Evolutionary conservation across 2,329 filamentous ascomycete genomes (phyloP).

Genomic region (Moelleriella libera): DNA sequence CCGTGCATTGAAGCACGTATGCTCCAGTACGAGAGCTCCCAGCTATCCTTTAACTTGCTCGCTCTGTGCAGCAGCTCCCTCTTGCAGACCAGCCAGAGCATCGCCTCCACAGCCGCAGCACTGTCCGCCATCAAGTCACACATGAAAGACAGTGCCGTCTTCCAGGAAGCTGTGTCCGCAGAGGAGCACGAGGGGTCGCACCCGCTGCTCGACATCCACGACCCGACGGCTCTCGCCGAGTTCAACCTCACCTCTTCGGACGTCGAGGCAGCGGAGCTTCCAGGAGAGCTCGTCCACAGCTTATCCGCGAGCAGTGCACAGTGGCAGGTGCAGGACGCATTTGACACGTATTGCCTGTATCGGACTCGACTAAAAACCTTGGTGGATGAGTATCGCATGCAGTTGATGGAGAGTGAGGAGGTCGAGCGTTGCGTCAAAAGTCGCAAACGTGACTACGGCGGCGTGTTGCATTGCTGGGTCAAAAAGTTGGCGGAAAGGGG

Average conservation of each 20-base stretch:
- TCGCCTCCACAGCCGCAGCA: conserved; percentile 27
- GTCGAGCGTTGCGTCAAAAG: conserved; percentile 38
- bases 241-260: conserved; percentile 14
- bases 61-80: conserved; percentile 58
- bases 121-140: conserved; percentile 22
- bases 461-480: conserved; percentile 55
- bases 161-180: conserved; percentile 9
- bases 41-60: conserved; percentile 64
- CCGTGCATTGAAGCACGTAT: conserved; percentile 56
- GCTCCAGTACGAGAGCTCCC: conserved; percentile 46
- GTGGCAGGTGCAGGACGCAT: conserved; percentile 12
- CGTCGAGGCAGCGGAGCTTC: conserved; percentile 10
- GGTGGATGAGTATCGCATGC: conserved; percentile 31
- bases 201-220: conserved; percentile 9
- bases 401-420: conserved; percentile 27
- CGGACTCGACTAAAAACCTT: conserved; percentile 25
- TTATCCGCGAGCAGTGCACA: background rate
- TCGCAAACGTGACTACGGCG: conserved; percentile 53
- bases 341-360: conserved; percentile 23
- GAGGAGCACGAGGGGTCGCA: conserved; percentile 3
- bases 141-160: conserved; percentile 8
- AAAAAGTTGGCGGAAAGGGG: conserved; percentile 54
- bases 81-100: conserved; percentile 27
- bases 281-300: conserved; percentile 7
- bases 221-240: conserved; percentile 12